These are phyloP conservation scores for Ogataea neopini DNA, from an alignment of 805 yeast genomes.

Conservation along the genomic window DNA sequence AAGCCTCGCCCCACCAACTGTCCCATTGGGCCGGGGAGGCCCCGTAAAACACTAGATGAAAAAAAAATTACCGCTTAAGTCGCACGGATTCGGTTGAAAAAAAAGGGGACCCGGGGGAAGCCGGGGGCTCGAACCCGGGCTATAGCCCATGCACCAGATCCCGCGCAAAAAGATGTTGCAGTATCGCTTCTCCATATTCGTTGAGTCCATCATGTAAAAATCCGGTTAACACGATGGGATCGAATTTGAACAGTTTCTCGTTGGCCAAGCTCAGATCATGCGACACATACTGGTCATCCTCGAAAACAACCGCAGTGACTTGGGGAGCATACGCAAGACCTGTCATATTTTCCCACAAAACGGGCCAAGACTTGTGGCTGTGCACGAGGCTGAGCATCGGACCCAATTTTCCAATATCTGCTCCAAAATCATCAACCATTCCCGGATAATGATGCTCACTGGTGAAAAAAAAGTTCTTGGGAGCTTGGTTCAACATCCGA, in stretches of 20 bases:
- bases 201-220: constrained; percentile 53
- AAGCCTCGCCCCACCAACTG: too few relatives aligned
- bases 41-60: too few relatives aligned
- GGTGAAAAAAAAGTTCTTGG: constrained; percentile 22
- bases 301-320: constrained; percentile 51
- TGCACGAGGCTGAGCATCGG: constrained; percentile 40
- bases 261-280: constrained; percentile 37
- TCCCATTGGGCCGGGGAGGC: too few relatives aligned
- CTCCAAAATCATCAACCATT: constrained; percentile 50
- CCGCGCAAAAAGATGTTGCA: constrained; percentile 39
- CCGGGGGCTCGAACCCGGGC: too few relatives aligned
- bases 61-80: too few relatives aligned
- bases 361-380: constrained; percentile 33
- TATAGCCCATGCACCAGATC: constrained; percentile 35
- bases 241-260: constrained; percentile 30
- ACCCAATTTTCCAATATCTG: constrained; percentile 39
- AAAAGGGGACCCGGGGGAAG: too few relatives aligned
- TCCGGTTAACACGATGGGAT: constrained; percentile 47
- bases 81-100: too few relatives aligned
- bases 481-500: constrained; percentile 21
- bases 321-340: constrained; percentile 27
- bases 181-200: constrained; percentile 40
- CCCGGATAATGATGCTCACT: constrained; percentile 58
- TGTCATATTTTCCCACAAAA: constrained; percentile 19
- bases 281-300: constrained; percentile 54